phyloP scores from a whole-genome alignment of 2,329 filamentous ascomycete genomes.

The Arthroderma uncinatum region DNA sequence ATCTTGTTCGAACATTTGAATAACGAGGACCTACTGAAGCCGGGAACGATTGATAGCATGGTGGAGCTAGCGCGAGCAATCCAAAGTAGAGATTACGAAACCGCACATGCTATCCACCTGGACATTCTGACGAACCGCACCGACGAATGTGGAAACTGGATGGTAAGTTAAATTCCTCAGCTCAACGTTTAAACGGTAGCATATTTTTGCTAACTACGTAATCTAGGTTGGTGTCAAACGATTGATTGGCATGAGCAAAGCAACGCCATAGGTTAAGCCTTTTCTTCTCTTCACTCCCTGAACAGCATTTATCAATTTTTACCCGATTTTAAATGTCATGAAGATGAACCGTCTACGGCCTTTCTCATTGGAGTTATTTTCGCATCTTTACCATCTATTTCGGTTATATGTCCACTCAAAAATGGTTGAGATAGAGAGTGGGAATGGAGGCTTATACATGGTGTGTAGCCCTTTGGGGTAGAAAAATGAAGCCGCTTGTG shows the following conservation, averaged over 20 bases:
- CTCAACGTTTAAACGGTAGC: too few species aligned
- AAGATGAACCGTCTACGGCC: slow-evolving; percentile 1
- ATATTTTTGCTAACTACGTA: background rate
- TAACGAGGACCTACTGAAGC: slow-evolving; percentile 79
- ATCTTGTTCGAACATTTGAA: slow-evolving; percentile 96
- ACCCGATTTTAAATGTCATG: background rate
- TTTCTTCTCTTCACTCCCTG: background rate
- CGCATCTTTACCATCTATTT: slow-evolving; percentile 1
- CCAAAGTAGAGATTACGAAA: slow-evolving; percentile 56
- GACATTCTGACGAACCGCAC: slow-evolving; percentile 67
- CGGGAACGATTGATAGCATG: slow-evolving; percentile 50
- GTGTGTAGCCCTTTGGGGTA: background rate
- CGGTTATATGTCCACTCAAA: background rate
- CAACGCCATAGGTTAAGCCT: slow-evolving; percentile 44
- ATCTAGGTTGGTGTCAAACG: slow-evolving; percentile 61
- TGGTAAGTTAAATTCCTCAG: slow-evolving; percentile 48
- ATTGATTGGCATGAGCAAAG: slow-evolving; percentile 68
- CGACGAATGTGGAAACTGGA: slow-evolving; percentile 76
- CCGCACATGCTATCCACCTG: slow-evolving; percentile 57
- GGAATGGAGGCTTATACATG: background rate
- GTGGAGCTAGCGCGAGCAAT: slow-evolving; percentile 49
- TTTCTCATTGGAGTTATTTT: background rate
- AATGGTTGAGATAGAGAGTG: background rate
- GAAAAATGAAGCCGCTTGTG: background rate
- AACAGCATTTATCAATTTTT: background rate